Percentiles rank a stretch among this genome's conserved stretches.
These are phyloP conservation scores for Ambrosia trifida DNA, from an alignment of 129 eudicot genomes.

Conservation along the genomic window DNA sequence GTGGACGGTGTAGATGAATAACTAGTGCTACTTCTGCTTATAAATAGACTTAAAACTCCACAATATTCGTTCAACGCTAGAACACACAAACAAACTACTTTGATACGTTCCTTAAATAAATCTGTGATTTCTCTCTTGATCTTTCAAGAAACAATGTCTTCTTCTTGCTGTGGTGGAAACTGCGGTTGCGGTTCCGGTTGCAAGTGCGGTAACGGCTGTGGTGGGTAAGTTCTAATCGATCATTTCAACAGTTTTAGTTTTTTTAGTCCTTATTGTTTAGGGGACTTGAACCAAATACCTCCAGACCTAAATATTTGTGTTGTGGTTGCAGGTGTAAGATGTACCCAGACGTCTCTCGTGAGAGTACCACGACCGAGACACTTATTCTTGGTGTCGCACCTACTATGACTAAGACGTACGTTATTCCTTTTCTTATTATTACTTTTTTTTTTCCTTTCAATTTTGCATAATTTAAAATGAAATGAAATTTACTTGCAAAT, in stretches of 20 bases:
- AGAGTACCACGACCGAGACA: conserved; percentile 42
- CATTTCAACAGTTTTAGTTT: background rate
- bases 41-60: conserved; percentile 17
- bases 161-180: conserved; percentile 76
- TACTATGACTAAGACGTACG: conserved; percentile 41
- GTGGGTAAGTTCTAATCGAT: conserved; percentile 45
- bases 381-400: conserved; percentile 58
- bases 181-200: conserved; percentile 86
- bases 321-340: conserved; percentile 57
- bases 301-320: background rate
- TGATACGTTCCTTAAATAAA: background rate
- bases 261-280: background rate
- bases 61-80: background rate
- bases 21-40: background rate
- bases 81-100: background rate
- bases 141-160: conserved; percentile 43
- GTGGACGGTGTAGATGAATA: conserved; percentile 43
- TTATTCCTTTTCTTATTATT: too few relatives aligned
- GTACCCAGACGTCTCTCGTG: conserved; percentile 65
- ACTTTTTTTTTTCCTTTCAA: background rate
- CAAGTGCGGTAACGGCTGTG: conserved; percentile 82
- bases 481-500: background rate
- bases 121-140: background rate
- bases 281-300: background rate
- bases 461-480: background rate